Conservation (phyloP, 805 yeast species). For the Candida loeiensis region DNA sequence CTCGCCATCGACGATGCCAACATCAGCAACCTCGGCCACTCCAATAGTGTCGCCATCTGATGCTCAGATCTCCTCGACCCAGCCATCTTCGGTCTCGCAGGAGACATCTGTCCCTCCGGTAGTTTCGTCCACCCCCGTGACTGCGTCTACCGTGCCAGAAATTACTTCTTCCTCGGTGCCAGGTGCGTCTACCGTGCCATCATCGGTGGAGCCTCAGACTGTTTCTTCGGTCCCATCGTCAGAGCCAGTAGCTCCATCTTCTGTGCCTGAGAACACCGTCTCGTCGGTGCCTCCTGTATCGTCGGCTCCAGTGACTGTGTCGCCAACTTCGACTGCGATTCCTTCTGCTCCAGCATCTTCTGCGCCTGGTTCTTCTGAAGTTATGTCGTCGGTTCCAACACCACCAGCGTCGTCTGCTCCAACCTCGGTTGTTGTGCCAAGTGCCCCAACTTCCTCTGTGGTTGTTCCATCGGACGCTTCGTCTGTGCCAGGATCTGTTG, state of each 20-base stretch:
- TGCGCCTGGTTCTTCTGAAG: neutral
- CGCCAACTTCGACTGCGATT: neutral
- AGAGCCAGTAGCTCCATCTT: neutral
- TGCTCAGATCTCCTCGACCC: neutral
- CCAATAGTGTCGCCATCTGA: slow-evolving; percentile 3
- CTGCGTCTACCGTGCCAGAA: too few relatives aligned
- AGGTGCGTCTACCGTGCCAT: neutral
- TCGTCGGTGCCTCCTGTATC: neutral
- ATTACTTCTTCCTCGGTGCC: too few relatives aligned
- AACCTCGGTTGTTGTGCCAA: neutral
- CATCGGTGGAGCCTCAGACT: too few relatives aligned
- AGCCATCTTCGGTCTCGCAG: slow-evolving; percentile 6
- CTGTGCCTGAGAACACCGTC: neutral
- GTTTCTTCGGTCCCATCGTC: neutral
- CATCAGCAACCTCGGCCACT: slow-evolving; percentile 3
- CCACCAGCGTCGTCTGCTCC: neutral
- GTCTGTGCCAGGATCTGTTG: neutral
- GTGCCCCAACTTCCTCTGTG: slow-evolving; percentile 1
- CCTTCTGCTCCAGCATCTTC: neutral
- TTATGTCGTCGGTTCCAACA: neutral
- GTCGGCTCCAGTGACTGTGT: neutral
- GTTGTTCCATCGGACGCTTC: neutral
- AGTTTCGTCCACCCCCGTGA: too few relatives aligned
- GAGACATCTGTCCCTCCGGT: neutral
- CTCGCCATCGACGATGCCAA: too few relatives aligned